Percentiles rank a stretch among this genome's conserved stretches.
Conservation (phyloP, 2,329 filamentous ascomycete genomes). For the Graphilbum fragrans region DNA sequence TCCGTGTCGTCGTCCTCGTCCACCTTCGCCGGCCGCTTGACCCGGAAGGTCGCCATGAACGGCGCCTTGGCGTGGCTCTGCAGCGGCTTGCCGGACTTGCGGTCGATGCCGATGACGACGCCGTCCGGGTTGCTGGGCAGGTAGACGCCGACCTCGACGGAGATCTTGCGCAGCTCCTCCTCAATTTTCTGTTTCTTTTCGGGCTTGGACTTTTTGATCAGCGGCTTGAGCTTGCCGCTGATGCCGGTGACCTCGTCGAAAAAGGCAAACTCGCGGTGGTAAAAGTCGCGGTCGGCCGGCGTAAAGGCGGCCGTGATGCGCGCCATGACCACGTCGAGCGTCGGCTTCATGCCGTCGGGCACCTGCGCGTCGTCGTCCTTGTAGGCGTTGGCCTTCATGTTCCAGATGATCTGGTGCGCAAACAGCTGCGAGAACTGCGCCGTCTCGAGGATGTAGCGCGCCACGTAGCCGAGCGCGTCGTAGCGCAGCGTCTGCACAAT, state of each 20-base stretch:
- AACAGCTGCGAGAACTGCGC: constrained; percentile 97
- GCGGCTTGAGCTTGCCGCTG: constrained; percentile 88
- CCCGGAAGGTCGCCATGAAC: constrained; percentile 97
- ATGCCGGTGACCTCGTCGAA: constrained; percentile 94
- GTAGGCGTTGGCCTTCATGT: constrained; percentile 98
- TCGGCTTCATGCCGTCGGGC: constrained; percentile 88
- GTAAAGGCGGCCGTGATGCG: constrained; percentile 78
- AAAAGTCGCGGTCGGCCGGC: constrained; percentile 67
- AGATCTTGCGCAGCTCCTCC: constrained; percentile 92
- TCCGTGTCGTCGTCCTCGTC: constrained; percentile 39
- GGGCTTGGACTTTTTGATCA: constrained; percentile 81
- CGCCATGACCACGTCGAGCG: constrained; percentile 78
- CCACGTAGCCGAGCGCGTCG: constrained; percentile 85
- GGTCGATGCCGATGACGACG: constrained; percentile 92
- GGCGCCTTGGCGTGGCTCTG: constrained; percentile 98
- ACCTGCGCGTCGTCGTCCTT: constrained; percentile 90
- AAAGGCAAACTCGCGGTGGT: constrained; percentile 92
- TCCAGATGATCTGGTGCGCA: constrained; percentile 99
- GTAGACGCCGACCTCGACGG: constrained; percentile 94
- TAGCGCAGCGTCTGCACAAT: constrained; percentile 93
- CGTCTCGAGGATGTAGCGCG: constrained; percentile 92
- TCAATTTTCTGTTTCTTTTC: constrained; percentile 99
- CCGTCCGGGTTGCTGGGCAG: constrained; percentile 94
- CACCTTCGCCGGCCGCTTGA: constrained; percentile 50
- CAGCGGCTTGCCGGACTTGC: constrained; percentile 92